Percentiles rank a stretch among this genome's conserved stretches.
These are phyloP conservation scores for Cafeteria roenbergensis DNA, from an alignment of 108 stramenopile genomes.

Conservation along the genomic window DNA sequence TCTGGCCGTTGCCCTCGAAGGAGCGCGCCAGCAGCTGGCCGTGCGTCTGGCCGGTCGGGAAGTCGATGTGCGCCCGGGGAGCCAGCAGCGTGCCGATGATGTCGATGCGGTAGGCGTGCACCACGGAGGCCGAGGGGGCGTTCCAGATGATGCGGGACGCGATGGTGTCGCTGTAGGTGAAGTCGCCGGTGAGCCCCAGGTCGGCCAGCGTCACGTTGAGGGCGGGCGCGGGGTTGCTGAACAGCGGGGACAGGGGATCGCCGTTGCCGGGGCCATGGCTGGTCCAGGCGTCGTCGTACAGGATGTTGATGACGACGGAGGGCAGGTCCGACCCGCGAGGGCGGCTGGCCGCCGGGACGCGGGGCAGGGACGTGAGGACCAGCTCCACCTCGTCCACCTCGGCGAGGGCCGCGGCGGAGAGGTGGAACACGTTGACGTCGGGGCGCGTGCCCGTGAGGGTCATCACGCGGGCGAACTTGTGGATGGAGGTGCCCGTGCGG, in stretches of 20 bases:
- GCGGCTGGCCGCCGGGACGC: no score
- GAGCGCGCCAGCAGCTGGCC: not conserved
- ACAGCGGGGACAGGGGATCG: not conserved
- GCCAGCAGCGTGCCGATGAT: not conserved
- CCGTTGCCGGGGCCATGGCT: not conserved
- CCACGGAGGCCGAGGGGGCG: not conserved
- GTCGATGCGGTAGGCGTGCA: not conserved
- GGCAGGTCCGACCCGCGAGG: not conserved
- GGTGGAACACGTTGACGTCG: not conserved
- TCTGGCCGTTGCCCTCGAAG: not conserved
- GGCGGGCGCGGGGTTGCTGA: not conserved
- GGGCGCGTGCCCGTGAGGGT: not conserved
- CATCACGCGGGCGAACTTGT: not conserved
- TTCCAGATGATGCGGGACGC: not conserved
- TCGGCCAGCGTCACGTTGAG: not conserved
- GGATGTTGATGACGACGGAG: not conserved
- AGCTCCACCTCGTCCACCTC: not conserved
- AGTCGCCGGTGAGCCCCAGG: not conserved
- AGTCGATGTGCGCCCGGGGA: not conserved
- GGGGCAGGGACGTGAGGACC: not conserved
- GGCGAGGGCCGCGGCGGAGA: not conserved
- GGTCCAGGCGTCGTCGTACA: not conserved
- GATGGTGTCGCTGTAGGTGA: not conserved
- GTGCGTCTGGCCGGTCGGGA: not conserved
- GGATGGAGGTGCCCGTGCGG: not conserved